Evolutionary conservation across 2,329 filamentous ascomycete species (phyloP).

Genomic region (Ascochyta clinopodiicola): DNA sequence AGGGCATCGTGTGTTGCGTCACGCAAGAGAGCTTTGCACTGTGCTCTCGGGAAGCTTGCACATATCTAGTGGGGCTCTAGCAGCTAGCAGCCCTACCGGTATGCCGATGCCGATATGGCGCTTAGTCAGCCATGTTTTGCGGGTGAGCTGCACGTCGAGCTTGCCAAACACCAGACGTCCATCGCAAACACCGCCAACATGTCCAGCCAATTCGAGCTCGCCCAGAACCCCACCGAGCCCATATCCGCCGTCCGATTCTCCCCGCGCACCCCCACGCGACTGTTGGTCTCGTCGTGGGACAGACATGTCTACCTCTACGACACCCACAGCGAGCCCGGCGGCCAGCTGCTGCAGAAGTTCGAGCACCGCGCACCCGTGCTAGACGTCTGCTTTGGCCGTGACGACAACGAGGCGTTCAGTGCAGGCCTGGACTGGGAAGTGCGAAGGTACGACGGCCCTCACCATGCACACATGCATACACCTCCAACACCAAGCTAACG

Average conservation of each 20-base stretch:
- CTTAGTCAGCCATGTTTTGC: conserved; percentile 17
- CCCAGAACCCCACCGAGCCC: conserved; percentile 81
- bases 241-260: conserved; percentile 89
- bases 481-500: background rate
- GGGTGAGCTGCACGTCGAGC: conserved; percentile 25
- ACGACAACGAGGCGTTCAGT: conserved; percentile 83
- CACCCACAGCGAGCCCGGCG: conserved; percentile 64
- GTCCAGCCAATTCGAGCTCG: conserved; percentile 76
- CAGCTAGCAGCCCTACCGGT: no score
- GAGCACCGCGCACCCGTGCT: conserved; percentile 86
- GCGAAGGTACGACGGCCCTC: conserved; percentile 63
- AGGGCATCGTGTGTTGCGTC: conserved; percentile 55
- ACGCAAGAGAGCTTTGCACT: background rate
- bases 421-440: conserved; percentile 89
- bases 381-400: conserved; percentile 87
- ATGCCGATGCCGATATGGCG: no score
- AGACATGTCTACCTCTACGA: conserved; percentile 91
- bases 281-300: conserved; percentile 96
- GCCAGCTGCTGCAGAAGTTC: conserved; percentile 73
- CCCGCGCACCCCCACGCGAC: conserved; percentile 72
- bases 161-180: conserved; percentile 10
- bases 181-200: conserved; percentile 28
- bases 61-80: conserved; percentile 1
- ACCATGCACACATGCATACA: background rate
- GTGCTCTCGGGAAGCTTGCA: background rate